phyloP scores from a whole-genome alignment of 2,329 filamentous ascomycete species.

The Phyllosticta capitalensis region DNA sequence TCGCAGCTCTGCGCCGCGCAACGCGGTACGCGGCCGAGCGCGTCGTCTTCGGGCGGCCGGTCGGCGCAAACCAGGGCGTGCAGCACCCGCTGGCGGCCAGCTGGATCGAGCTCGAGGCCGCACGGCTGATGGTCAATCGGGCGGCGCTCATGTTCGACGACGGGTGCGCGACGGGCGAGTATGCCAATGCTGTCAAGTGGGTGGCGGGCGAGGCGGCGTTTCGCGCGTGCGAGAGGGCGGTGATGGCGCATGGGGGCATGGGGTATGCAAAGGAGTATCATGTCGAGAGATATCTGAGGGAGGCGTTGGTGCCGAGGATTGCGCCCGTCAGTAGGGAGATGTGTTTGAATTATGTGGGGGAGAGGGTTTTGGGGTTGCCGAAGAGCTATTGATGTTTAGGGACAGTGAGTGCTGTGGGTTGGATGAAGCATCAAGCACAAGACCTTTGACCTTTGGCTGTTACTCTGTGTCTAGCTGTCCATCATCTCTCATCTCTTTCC shows the following conservation, averaged over 20 bases:
- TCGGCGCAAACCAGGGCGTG: slow-evolving; percentile 51
- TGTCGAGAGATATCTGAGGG: slow-evolving; percentile 51
- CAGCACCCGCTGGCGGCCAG: slow-evolving; percentile 49
- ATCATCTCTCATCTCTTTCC: no score
- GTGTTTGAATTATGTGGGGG: slow-evolving; percentile 64
- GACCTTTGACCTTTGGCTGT: no score
- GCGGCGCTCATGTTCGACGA: slow-evolving; percentile 52
- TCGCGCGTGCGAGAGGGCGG: slow-evolving; percentile 47
- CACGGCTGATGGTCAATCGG: slow-evolving; percentile 52
- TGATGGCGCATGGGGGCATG: slow-evolving; percentile 50
- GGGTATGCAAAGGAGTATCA: slow-evolving; percentile 55
- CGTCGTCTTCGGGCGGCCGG: slow-evolving; percentile 46
- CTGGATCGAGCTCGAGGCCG: slow-evolving; percentile 53
- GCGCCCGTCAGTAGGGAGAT: slow-evolving; percentile 58
- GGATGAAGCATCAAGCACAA: no score
- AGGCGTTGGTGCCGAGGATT: slow-evolving; percentile 50
- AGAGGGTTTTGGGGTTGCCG: slow-evolving; percentile 56
- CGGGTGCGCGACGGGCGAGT: slow-evolving; percentile 41
- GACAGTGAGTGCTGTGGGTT: no score
- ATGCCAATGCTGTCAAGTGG: slow-evolving; percentile 49
- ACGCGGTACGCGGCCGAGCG: slow-evolving; percentile 39
- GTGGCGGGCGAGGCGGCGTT: slow-evolving; percentile 51
- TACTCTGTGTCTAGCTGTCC: no score
- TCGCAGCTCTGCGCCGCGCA: slow-evolving; percentile 47
- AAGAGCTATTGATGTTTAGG: slow-evolving; percentile 59